Conservation (phyloP, 2,329 filamentous ascomycete genomes). For the Hymenoscyphus albidus region DNA sequence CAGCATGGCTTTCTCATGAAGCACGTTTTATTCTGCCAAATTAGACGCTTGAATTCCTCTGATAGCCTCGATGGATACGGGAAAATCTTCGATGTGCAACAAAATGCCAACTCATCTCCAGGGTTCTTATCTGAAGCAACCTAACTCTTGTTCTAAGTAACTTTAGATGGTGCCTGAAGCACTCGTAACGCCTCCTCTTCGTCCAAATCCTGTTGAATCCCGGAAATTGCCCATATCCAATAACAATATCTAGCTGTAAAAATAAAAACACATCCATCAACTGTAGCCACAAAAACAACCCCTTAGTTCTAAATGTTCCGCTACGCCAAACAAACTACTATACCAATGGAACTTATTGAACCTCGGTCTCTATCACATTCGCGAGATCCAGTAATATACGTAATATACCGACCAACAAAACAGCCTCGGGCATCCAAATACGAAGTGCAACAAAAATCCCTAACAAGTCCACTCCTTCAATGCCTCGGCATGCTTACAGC, state of each 20-base stretch:
- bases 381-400: not conserved
- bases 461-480: not conserved
- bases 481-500: not conserved
- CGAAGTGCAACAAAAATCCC: not conserved
- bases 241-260: too few relatives aligned
- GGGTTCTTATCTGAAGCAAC: not conserved
- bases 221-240: too few relatives aligned
- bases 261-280: too few relatives aligned
- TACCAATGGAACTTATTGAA: too few relatives aligned
- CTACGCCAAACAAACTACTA: too few relatives aligned
- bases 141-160: not conserved
- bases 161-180: not conserved
- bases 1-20: too few relatives aligned
- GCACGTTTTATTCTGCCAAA: too few relatives aligned
- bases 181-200: too few relatives aligned
- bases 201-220: too few relatives aligned
- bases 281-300: too few relatives aligned
- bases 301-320: too few relatives aligned
- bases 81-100: not conserved
- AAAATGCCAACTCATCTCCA: not conserved
- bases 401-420: not conserved
- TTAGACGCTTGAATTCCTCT: not conserved
- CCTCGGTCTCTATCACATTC: not conserved
- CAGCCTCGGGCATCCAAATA: not conserved
- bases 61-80: not conserved